A percentile compares a stretch with the other conserved stretches of the same genome.
phyloP scores from a whole-genome alignment of 1,284 basidiomycete species.

The Coniferiporia sulphurascens region DNA sequence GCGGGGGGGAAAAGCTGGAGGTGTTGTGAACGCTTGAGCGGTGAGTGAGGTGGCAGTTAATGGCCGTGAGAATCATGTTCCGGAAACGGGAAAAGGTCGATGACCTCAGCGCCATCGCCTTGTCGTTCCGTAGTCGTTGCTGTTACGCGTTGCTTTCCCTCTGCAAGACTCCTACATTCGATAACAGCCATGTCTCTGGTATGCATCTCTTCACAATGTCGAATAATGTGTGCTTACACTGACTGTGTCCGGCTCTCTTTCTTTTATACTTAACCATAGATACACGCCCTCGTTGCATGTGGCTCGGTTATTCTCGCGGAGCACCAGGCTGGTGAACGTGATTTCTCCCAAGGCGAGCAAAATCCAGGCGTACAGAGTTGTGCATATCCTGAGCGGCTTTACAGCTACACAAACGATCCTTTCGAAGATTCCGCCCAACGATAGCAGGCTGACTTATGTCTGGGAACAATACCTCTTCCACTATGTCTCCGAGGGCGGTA shows the following conservation, averaged over 20 bases:
- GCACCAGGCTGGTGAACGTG: constrained; percentile 69
- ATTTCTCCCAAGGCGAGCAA: constrained; percentile 54
- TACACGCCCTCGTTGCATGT: constrained; percentile 85
- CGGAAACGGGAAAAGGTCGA: not conserved
- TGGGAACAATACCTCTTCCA: constrained; percentile 97
- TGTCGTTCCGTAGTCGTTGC: not conserved
- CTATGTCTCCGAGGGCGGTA: constrained; percentile 85
- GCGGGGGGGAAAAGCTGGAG: not conserved
- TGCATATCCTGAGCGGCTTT: not conserved
- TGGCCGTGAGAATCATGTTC: not conserved
- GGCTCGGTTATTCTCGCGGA: constrained; percentile 79
- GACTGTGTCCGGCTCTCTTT: not conserved
- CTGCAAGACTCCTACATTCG: not conserved
- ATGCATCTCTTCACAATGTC: constrained; percentile 15
- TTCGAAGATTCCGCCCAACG: constrained; percentile 90
- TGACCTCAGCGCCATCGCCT: not conserved
- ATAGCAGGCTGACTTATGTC: constrained; percentile 93
- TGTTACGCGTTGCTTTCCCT: not conserved
- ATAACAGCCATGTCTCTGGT: constrained; percentile 36
- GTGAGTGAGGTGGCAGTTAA: constrained; percentile 4
- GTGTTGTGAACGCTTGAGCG: too few species aligned
- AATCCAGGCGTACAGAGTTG: not conserved
- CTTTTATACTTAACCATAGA: constrained; percentile 35
- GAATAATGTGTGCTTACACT: not conserved
- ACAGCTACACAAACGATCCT: constrained; percentile 88